Evolutionary conservation across 2,329 filamentous ascomycete species (phyloP), one percentile per base, ranked within the genome.

Genomic region (Penicillium psychrosexuale): DNA sequence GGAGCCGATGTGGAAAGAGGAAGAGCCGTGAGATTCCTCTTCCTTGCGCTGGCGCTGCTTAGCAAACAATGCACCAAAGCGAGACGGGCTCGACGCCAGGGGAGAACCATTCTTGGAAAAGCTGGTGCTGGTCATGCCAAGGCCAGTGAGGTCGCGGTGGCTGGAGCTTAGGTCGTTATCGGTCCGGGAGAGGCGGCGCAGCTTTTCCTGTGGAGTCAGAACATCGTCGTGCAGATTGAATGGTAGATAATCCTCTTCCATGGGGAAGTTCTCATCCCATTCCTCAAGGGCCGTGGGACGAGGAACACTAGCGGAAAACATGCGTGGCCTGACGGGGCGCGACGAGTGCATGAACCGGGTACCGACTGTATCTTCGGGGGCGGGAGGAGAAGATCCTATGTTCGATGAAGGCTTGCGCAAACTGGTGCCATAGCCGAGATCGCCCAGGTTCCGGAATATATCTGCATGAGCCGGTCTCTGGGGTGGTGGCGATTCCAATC

Each of bases 181-280:
- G 13, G 81, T 82, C 43, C 83, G 78, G 12, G 84, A 86, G 49
- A 83, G 78, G 17, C 84, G 78, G 43, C 84, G 78, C 69, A 82
- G 78, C 63, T 80, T 81, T 64, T 85, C 83, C 61, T 85, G 82
- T 0, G 84, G 83, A 0, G 82, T 84, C 33, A 87, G 77, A 13
- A 87, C 78, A 65, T 87, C 78, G 61, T 87, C 84, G 59, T 84
- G 83, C 43, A 87, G 71, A 52, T 80, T 84, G 28, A 80, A 88
- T 0, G 93, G 94, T 9, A 97, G 80, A 66, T 94, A 90, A 66
- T 96, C 91, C 67, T 96, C 92, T 71, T 96, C 90, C 65, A 94
- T 93, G 30, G 87, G 83, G 66, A 95, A 94, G 53, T 80, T 74
- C 52, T 86, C 73, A 68, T 86, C 74, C 78, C 83, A 85, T 48